Evolutionary conservation across 345 rosid genomes (phyloP).

Genomic region (Eucalyptus caleyi): DNA sequence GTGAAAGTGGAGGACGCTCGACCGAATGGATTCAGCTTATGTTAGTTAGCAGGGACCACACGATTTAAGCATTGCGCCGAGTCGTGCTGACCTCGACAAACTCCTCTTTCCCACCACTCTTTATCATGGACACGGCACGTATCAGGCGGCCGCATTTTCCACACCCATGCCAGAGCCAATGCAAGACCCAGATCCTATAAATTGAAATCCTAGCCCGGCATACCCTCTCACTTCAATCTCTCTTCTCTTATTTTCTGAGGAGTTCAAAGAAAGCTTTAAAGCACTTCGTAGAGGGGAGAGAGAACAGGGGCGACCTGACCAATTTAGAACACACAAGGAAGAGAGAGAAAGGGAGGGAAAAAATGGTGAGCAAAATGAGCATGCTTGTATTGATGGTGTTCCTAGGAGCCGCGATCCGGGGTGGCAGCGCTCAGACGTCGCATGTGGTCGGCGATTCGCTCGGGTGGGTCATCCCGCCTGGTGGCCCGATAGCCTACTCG

Average conservation of each 20-base stretch:
- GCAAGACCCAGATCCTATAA: background rate
- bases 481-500: constrained; percentile 3
- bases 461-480: constrained; percentile 22
- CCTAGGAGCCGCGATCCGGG: background rate
- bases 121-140: background rate
- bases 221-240: background rate
- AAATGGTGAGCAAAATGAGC: background rate
- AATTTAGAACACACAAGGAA: constrained; percentile 9
- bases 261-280: background rate
- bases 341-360: background rate
- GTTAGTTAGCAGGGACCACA: background rate
- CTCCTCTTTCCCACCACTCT: background rate
- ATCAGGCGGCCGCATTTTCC: background rate
- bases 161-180: background rate
- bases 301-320: constrained; percentile 23
- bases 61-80: background rate
- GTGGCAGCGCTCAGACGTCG: constrained; percentile 11
- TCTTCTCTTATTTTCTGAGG: background rate
- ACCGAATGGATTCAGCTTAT: background rate
- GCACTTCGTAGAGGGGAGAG: background rate
- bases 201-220: background rate
- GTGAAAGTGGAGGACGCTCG: background rate
- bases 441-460: constrained; percentile 18
- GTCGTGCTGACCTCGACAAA: background rate
- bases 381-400: background rate